Base-by-base conservation (phyloP, 768 basidiomycete species). In the Tylopilus rubrobrunneus region DNA sequence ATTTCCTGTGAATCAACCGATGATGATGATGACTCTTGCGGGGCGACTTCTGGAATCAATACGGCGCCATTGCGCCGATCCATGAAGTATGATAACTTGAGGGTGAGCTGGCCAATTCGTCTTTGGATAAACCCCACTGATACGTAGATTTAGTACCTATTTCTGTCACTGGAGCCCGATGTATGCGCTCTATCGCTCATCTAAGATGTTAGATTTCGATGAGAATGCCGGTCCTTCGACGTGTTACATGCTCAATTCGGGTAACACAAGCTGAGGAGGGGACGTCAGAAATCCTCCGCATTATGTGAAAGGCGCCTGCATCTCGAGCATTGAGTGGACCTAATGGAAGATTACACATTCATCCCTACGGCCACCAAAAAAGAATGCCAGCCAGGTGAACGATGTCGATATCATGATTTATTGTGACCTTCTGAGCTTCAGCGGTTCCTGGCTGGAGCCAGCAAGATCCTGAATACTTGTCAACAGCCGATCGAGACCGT, bases 121-220 rank as follows among this genome's bases (percentile, higher is more conserved):
- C 8, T 34, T 15, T 43, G 7, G 8, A 40, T 19, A 23, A 33
- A 27, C 7, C n/a, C 48, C 9, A 43, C 45, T 61, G 21, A 66
- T 36, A 1, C 5, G 21, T 39, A 17, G 7, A 6, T 23, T 31
- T 25, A 66, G 63, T 43, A 51, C 17, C 29, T 39, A 9, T 52
- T 48, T 29, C 31, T 49, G 36, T 51, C 48, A 11, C 42, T 27
- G 2, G 45, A 52, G 21, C 12, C 9, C 23, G 44, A 37, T 9
- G 10, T 29, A 39, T 7, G 27, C 19, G 10, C 12, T 21, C 17
- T 45, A 40, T 31, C 56, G 4, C 21, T 45, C 37, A 21, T 34
- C 52, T 34, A 46, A 46, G 10, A 40, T 47, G 33, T 21, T 54
- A 52, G 3, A 4, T 55, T 49, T 39, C 25, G 49, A 57, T 60